phyloP scores from a whole-genome alignment of 202 grass and related monocot species.

The Cymbopogon flexuosus region DNA sequence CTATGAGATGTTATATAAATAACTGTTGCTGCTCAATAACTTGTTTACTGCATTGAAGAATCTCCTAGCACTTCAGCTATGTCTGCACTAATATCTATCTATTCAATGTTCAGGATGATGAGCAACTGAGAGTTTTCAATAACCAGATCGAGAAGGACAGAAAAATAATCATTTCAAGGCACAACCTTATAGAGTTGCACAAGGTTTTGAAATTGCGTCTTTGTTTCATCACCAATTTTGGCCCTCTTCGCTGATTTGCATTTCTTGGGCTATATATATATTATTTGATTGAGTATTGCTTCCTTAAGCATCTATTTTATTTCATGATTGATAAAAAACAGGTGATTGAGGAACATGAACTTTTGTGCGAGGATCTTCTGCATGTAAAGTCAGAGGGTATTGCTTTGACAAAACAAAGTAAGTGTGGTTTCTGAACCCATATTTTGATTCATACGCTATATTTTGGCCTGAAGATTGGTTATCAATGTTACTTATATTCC shows the following conservation, averaged over 20 bases:
- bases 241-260: constrained; percentile 4
- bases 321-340: constrained; percentile 36
- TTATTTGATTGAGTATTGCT: constrained; percentile 10
- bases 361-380: constrained; percentile 77
- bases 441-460: constrained; percentile 21
- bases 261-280: constrained; percentile 13
- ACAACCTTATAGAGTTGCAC: constrained; percentile 75
- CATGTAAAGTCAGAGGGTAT: constrained; percentile 75
- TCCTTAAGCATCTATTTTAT: constrained; percentile 15
- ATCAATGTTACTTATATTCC: not conserved
- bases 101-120: constrained; percentile 63
- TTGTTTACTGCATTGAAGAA: constrained; percentile 3
- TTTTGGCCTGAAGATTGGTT: constrained; percentile 22
- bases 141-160: constrained; percentile 82
- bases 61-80: constrained; percentile 10
- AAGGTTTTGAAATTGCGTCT: constrained; percentile 52
- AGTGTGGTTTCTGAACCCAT: constrained; percentile 18
- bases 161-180: constrained; percentile 82
- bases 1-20: constrained; percentile 4
- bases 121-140: constrained; percentile 76
- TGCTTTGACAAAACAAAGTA: constrained; percentile 84
- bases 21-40: constrained; percentile 8
- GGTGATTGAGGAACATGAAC: constrained; percentile 63
- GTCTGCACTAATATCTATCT: constrained; percentile 27
- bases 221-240: constrained; percentile 26